Evolutionary conservation across 371 early-diverging fungal species (phyloP), one percentile per base, ranked within the genome.

Genomic region (Apophysomyces trapeziformis): DNA sequence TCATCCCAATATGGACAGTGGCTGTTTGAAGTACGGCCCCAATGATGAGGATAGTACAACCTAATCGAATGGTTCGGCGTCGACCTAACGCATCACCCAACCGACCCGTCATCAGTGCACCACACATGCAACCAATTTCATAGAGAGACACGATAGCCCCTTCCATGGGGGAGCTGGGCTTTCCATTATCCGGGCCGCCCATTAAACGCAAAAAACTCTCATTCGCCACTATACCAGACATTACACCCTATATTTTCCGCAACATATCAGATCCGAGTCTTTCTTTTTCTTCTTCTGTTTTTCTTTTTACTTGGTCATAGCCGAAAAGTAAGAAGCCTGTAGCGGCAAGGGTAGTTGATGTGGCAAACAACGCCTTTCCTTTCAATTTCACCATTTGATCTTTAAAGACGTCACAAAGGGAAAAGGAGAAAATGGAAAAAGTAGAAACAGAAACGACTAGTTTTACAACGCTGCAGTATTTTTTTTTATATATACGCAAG

Each of bases 21-120:
- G 77, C 76, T 38, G 79, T 72, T 65, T 81, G 78, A 6, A 82
- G 37, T 14, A 76, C 64, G n/a, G 76, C 79, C 38, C 82, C 79
- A 57, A 76, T 59, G 35, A 60, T 57, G 4, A 78, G 60, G 58
- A 78, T 75, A 39, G 64, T 38, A 46, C 73, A 75, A 6, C 78
- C 78, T 21, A 73, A 26, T 35, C 75, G 62, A 44, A 78, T 75
- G 0, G 78, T 78, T 4, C 69, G 69, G 38, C 68, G 50, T 37
- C 78, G 75, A 26, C 78, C 78, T 0, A 78, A 44, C 44, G 14
- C 21, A 59, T 78, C 78, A 57, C 78, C 68, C 11, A 65, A n/a
- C 18, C 65, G 47, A 41, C 71, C 71, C 18, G 67, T 61, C 16
- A 65, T 57, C 2, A 73, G 64, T 12, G 73, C 73, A 11, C 73